These are phyloP conservation scores for Fusarium denticulatum DNA, from an alignment of 2,329 filamentous ascomycete genomes.

Conservation along the genomic window DNA sequence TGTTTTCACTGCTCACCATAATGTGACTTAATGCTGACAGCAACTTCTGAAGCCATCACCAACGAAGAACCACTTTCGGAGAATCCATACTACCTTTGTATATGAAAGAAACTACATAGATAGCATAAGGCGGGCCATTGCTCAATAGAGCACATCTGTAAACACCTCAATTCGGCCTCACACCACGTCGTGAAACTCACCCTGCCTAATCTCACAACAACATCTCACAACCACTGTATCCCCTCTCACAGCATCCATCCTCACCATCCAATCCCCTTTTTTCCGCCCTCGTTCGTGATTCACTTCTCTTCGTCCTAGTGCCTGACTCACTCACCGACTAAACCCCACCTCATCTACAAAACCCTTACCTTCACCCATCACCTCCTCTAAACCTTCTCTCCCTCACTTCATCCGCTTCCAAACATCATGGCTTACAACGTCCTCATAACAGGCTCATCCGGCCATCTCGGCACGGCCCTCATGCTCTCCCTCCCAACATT, in stretches of 20 bases:
- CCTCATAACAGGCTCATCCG: slow-evolving; percentile 58
- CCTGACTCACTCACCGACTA: slow-evolving; percentile 31
- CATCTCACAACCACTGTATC: slow-evolving; percentile 10
- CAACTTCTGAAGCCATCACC: background rate
- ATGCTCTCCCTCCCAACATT: slow-evolving; percentile 54
- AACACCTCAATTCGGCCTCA: background rate
- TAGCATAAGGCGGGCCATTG: too few species aligned
- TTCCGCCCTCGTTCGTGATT: background rate
- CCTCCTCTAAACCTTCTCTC: background rate
- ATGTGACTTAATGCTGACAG: background rate
- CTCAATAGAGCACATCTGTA: fast-evolving
- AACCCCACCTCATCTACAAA: slow-evolving; percentile 32
- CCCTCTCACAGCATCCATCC: slow-evolving; percentile 13
- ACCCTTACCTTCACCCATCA: slow-evolving; percentile 1
- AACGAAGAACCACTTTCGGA: too few species aligned
- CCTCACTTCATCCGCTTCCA: background rate
- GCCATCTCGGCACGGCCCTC: slow-evolving; percentile 57
- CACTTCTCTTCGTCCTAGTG: background rate
- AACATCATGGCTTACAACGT: slow-evolving; percentile 43
- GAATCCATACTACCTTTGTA: too few species aligned
- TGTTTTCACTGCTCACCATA: background rate
- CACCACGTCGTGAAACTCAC: slow-evolving; percentile 6
- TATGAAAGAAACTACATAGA: too few species aligned
- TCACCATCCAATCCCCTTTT: background rate
- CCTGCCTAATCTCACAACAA: slow-evolving; percentile 16